These are phyloP conservation scores for Gloeopeniophorella convolvens DNA, from an alignment of 768 basidiomycete genomes.

Conservation along the genomic window DNA sequence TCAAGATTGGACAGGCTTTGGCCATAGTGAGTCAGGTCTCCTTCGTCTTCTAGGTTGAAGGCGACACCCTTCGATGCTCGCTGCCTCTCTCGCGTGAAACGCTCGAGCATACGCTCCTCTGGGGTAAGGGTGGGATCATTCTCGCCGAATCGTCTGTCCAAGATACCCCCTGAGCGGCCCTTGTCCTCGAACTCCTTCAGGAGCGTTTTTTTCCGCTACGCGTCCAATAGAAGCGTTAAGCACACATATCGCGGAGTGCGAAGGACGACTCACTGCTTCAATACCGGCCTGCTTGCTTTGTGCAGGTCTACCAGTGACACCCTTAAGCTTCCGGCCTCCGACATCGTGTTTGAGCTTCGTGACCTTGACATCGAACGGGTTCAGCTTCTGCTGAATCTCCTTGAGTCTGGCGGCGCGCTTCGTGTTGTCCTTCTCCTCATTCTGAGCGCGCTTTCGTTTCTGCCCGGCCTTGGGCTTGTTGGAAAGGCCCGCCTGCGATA, in stretches of 20 bases:
- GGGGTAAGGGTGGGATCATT: conserved; percentile 86
- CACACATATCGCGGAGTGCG: neutral
- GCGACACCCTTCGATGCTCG: conserved; percentile 62
- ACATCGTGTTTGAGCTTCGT: conserved; percentile 92
- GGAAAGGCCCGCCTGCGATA: conserved; percentile 73
- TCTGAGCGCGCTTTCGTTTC: conserved; percentile 59
- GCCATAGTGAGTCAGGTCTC: conserved; percentile 87
- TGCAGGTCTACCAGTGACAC: conserved; percentile 75
- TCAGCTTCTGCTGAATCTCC: conserved; percentile 79
- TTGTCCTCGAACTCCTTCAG: conserved; percentile 83
- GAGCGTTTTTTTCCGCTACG: conserved; percentile 78
- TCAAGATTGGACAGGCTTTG: conserved; percentile 80
- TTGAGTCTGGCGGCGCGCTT: conserved; percentile 74
- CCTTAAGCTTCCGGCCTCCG: conserved; percentile 81
- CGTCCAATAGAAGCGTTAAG: conserved; percentile 6
- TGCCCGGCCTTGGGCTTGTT: conserved; percentile 50
- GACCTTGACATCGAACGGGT: conserved; percentile 92
- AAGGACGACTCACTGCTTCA: conserved; percentile 43
- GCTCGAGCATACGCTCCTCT: conserved; percentile 95
- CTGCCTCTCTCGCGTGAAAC: conserved; percentile 89
- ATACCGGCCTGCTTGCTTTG: conserved; percentile 87
- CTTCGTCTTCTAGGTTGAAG: conserved; percentile 91
- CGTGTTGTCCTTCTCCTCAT: conserved; percentile 72
- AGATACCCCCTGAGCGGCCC: conserved; percentile 77
- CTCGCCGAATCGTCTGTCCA: conserved; percentile 96